These are phyloP conservation scores for Debaryomycetaceae sp. DNA, from an alignment of 1,139 yeast genomes.

Conservation along the genomic window DNA sequence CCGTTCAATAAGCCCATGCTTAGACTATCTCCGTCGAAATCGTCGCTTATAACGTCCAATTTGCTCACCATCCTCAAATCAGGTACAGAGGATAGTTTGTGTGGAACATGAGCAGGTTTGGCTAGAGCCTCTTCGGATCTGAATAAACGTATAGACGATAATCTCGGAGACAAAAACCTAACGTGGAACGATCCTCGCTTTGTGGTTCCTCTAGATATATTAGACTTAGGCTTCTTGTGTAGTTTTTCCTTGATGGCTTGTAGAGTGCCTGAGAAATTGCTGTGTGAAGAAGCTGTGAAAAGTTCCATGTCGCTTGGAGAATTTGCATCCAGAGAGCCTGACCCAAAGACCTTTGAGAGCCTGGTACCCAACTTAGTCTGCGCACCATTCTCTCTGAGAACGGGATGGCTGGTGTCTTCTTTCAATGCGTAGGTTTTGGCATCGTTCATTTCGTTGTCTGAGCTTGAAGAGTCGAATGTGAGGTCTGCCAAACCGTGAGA, in stretches of 20 bases:
- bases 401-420: background rate
- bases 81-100: background rate
- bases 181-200: background rate
- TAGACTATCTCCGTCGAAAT: background rate
- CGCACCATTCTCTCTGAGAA: background rate
- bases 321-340: background rate
- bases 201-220: background rate
- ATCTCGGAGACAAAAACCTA: slow-evolving; percentile 1
- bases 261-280: slow-evolving; percentile 2
- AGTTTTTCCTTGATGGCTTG: slow-evolving; percentile 2
- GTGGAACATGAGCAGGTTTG: background rate
- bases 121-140: background rate
- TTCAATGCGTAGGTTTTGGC: background rate
- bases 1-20: background rate
- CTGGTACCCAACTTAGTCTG: background rate
- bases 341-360: background rate
- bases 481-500: background rate
- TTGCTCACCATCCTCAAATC: background rate
- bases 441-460: background rate
- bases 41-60: background rate
- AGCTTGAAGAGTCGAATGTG: background rate
- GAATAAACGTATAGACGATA: slow-evolving; percentile 1
- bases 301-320: background rate
- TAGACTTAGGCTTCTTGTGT: slow-evolving; percentile 3
- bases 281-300: background rate